Evolutionary conservation across 148 eudicot genomes (phyloP), one percentile per base, ranked within the genome.

Genomic region (Bassia scoparia): DNA sequence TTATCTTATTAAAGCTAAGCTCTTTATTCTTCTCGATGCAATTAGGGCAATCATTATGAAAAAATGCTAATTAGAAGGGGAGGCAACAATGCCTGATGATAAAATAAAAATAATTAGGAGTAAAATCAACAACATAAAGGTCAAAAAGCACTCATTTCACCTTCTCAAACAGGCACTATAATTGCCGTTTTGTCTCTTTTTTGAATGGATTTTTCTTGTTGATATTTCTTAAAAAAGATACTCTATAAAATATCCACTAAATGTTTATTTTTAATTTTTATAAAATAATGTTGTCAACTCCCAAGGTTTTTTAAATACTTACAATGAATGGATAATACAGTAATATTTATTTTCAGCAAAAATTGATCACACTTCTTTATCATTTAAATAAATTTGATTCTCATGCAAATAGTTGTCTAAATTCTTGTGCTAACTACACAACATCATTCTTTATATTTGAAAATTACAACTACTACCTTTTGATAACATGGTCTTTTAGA

Each of bases 111-210:
- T 3, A 41, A 44, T 16, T 49, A 7, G 23, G 67, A 31, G 30
- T 26, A 63, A 66, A 38, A 24, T 66, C 52, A 74, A 53, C 23
- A 46, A 16, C 9, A 67, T n/a, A 58, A 44, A 29, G 34, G 78
- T 75, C 78, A 75, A 75, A 75, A 75, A 29, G 67, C 78, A 67
- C 72, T 75, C 66, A 75, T 50, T 33, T 64, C 17, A 30, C 30
- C 34, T 35, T 61, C 53, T 10, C 30, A 7, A 37, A 43, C 30
- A 15, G 15, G 60, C 4, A 18, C 34, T 4, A 23, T 62, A n/a
- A n/a, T 74, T 29, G 58, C 71, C 44, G n/a, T 56, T 67, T 75
- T 67, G 78, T 75, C 66, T 44, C 5, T 1, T 67, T 61, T 68
- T 43, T 43, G 18, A 14, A 27, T 67, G 67, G 67, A 55, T 56